These are phyloP conservation scores for Russula abietina DNA, from an alignment of 768 basidiomycete species.

Conservation along the genomic window DNA sequence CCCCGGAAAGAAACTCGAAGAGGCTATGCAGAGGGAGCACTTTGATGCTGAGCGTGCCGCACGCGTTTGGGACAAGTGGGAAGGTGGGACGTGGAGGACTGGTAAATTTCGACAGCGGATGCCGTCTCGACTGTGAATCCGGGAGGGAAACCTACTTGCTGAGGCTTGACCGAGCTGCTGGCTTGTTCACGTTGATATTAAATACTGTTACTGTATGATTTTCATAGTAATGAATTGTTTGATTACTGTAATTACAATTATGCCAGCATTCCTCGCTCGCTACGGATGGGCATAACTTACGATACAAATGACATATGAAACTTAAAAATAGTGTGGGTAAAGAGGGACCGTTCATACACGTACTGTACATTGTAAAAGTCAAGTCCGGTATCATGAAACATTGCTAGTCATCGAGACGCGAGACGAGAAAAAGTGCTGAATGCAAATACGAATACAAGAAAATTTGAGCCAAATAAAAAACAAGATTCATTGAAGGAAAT, in stretches of 20 bases:
- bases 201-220: not conserved
- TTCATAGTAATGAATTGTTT: not conserved
- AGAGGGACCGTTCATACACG: not conserved
- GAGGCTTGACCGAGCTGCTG: not conserved
- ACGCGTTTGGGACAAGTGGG: constrained; percentile 21
- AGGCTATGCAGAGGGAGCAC: constrained; percentile 27
- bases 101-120: not conserved
- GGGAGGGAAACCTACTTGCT: too few relatives aligned
- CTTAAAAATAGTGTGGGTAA: not conserved
- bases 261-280: not conserved
- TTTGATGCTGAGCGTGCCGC: constrained; percentile 27
- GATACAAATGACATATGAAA: not conserved
- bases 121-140: constrained; percentile 8
- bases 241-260: too few relatives aligned
- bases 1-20: constrained; percentile 26
- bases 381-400: constrained; percentile 5
- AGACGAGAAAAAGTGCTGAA: not conserved
- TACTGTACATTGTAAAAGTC: not conserved
- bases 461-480: not conserved
- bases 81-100: constrained; percentile 10
- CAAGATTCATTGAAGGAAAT: not conserved
- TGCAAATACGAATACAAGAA: not conserved
- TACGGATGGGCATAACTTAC: not conserved
- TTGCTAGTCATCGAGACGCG: not conserved
- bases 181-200: not conserved